Evolutionary conservation across 2,329 filamentous ascomycete species (phyloP), one percentile per base, ranked within the genome.

Genomic region (Penicillium sclerotigenum): DNA sequence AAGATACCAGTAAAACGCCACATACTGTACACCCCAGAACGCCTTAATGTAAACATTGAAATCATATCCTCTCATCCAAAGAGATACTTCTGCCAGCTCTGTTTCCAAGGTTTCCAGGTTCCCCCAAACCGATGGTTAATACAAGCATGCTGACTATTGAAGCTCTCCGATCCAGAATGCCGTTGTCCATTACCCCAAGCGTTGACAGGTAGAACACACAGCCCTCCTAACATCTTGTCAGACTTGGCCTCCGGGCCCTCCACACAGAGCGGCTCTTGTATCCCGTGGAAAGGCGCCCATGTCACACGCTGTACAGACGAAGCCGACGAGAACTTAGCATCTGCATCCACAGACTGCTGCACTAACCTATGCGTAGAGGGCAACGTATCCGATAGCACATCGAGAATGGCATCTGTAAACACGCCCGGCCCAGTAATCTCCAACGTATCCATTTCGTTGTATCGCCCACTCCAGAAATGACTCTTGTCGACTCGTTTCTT

Each of bases 181-280:
- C 71, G 60, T 56, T 73, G 71, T 14, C 71, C 71, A 57, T 72
- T 73, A 0, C 68, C 71, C 71, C 71, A 73, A 2, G 63, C 68
- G 69, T 96, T 97, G 36, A 96, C 77, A 0, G 93, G 93, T 43
- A 97, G 75, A 7, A 96, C 86, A 88, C 96, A 96, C 59, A 96
- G 85, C 4, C 90, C 90, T 26, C 90, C 90, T 66, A 91, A 85
- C 9, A 83, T 83, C 20, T 86, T 80, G 1, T 90, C 65, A 3
- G 52, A 10, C 29, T 46, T 56, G 2, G 65, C 58, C 16, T 69
- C 65, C 0, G 56, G 56, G 0, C 58, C 65, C 11, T 68, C 60
- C 1, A 70, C 57, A 42, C 70, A 72, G 9, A 71, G 22, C 1
- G 65, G 61, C 5, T 67, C 40, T 5, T 49, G 31, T 7, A 73